Conservation (phyloP, 768 basidiomycete species). For the Naganishia vaughanmartiniae region DNA sequence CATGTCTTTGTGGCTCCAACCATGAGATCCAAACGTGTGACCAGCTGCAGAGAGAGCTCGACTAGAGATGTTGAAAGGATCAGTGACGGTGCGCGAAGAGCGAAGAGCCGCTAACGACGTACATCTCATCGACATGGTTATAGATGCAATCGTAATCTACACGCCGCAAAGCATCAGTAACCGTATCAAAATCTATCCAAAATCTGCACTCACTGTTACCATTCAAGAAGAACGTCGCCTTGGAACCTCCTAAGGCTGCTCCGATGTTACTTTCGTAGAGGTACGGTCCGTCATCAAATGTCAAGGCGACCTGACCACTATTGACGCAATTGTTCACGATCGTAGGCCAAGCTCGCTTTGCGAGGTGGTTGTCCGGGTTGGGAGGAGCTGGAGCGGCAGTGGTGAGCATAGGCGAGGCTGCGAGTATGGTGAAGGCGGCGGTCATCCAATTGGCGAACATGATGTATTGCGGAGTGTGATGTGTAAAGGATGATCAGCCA, state of each 20-base stretch:
- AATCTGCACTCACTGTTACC: neutral
- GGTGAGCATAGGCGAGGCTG: slow-evolving; percentile 2
- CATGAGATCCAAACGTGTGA: slow-evolving; percentile 50
- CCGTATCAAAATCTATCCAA: neutral
- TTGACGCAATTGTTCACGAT: slow-evolving; percentile 7
- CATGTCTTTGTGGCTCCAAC: slow-evolving; percentile 49
- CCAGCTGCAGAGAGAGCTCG: slow-evolving; percentile 23
- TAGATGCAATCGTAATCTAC: slow-evolving; percentile 11
- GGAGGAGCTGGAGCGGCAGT: slow-evolving; percentile 1
- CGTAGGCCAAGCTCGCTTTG: neutral
- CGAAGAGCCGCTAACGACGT: neutral
- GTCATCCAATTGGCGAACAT: slow-evolving; percentile 18
- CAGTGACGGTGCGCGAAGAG: neutral
- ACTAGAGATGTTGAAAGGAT: neutral
- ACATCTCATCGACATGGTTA: neutral
- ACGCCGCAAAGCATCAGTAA: neutral
- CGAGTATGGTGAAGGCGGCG: neutral
- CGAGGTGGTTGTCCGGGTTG: neutral
- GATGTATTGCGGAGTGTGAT: neutral
- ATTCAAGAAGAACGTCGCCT: slow-evolving; percentile 11
- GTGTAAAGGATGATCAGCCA: neutral
- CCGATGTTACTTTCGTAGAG: neutral
- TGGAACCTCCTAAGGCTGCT: neutral
- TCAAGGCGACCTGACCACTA: neutral
- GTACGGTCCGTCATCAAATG: slow-evolving; percentile 40